Evolutionary conservation across 2,329 filamentous ascomycete genomes (phyloP), one percentile per base, ranked within the genome.

Genomic region (Ophiostoma montium): DNA sequence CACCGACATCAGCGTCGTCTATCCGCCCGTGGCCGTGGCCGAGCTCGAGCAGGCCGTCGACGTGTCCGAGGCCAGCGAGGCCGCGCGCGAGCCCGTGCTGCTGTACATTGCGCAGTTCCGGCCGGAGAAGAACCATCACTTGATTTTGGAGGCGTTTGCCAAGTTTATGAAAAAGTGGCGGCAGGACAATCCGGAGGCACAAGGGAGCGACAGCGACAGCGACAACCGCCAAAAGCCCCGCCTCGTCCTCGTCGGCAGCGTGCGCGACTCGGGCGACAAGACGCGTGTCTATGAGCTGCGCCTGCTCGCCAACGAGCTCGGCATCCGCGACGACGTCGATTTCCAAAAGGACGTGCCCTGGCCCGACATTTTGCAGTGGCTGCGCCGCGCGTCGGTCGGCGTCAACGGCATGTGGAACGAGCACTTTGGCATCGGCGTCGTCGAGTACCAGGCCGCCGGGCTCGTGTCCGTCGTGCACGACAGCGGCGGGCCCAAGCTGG

Each of bases 321-420:
- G 82, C 50, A 83, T 96, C 63, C 86, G 85, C 60, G 83, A 94
- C 47, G 71, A 75, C 13, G 88, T 95, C 39, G 79, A 87, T 50
- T 98, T 98, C 62, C 77, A 94, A 54, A 81, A 88, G 50, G 89
- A 98, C 62, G 89, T 87, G 0, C 80, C 84, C 23, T 98, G 90
- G 88, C 79, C 84, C 3, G 78, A 87, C 57, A 86, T 98, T 48
- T 71, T 95, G 10, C 75, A 84, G 31, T 88, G 86, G 77, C 70
- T 96, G 53, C 70, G 78, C 48, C 79, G 71, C 54, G 81, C 84
- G 4, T 90, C 80, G 16, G 77, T 98, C 2, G 92, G 92, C 46
- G 88, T 94, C 30, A 98, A 98, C 58, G 87, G 85, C 60, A 98
- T 98, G 92, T 98, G 92, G 90, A 96, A 95, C 63, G 92, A 98